These are phyloP conservation scores for Chalciporus sphaerocephalus DNA, from an alignment of 768 basidiomycete species.

Conservation along the genomic window DNA sequence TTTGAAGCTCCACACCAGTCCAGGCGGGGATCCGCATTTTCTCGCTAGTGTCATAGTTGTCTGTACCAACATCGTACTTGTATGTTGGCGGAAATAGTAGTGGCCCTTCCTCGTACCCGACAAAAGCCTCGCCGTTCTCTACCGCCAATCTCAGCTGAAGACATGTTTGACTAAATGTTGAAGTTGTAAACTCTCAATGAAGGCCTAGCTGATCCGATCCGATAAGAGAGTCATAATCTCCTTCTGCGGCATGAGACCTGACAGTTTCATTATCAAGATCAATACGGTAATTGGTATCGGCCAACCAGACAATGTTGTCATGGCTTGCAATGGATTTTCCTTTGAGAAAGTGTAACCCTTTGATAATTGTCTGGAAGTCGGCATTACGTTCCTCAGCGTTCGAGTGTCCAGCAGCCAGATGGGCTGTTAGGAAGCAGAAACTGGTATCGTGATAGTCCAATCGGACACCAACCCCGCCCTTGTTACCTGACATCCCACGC, in stretches of 20 bases:
- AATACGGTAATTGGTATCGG: constrained; percentile 94
- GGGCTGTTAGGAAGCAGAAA: constrained; percentile 94
- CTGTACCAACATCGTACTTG: constrained; percentile 79
- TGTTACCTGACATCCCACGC: constrained; percentile 94
- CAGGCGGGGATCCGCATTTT: constrained; percentile 96
- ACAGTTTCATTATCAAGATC: constrained; percentile 81
- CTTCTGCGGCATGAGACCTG: constrained; percentile 55
- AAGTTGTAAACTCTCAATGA: neutral
- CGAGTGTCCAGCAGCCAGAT: constrained; percentile 91
- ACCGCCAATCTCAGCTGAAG: constrained; percentile 69
- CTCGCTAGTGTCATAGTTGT: constrained; percentile 91
- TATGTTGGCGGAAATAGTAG: constrained; percentile 93
- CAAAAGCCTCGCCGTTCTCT: constrained; percentile 68
- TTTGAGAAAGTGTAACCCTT: constrained; percentile 80
- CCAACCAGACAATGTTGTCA: constrained; percentile 90
- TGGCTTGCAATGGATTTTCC: constrained; percentile 88
- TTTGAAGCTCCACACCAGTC: constrained; percentile 64
- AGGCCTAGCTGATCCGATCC: constrained; percentile 77
- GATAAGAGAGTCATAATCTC: constrained; percentile 70
- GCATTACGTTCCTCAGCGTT: constrained; percentile 88
- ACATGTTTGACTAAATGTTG: neutral
- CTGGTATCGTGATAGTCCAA: constrained; percentile 87
- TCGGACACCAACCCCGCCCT: constrained; percentile 93
- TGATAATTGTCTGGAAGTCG: constrained; percentile 85
- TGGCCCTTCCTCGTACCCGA: constrained; percentile 84